phyloP scores from a whole-genome alignment of 169 alveolate species.

The Plasmodium billcollinsi region DNA sequence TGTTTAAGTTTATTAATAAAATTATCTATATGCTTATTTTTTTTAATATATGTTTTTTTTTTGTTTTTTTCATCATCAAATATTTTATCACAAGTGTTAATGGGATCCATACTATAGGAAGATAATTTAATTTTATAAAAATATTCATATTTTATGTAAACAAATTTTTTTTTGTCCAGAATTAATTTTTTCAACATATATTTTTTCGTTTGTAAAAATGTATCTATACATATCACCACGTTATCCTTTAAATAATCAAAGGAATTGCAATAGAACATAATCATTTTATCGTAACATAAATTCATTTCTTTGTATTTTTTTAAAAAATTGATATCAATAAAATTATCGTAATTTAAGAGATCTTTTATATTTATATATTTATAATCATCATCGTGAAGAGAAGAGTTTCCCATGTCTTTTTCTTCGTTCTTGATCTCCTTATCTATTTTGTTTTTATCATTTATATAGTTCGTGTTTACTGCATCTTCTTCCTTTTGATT shows the following conservation, averaged over 20 bases:
- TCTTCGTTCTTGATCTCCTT: neutral
- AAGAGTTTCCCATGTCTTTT: neutral
- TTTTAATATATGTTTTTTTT: neutral
- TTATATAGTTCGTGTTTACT: neutral
- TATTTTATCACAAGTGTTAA: neutral
- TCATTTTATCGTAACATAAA: constrained; percentile 41
- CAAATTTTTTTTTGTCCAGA: constrained; percentile 12
- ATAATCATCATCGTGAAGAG: neutral
- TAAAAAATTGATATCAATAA: constrained; percentile 9
- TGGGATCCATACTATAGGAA: neutral
- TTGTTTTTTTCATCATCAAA: neutral
- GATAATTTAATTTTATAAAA: neutral
- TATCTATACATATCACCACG: constrained; percentile 47
- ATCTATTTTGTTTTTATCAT: neutral
- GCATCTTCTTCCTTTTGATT: neutral
- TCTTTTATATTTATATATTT: neutral
- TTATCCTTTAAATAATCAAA: constrained; percentile 27
- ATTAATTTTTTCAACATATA: constrained; percentile 29
- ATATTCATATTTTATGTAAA: constrained; percentile 24
- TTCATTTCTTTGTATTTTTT: constrained; percentile 9
- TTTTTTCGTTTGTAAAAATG: constrained; percentile 40
- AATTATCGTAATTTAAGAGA: constrained; percentile 4
- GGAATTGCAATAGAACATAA: constrained; percentile 39
- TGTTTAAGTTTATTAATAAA: neutral
- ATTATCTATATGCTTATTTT: neutral